These are phyloP conservation scores for Acorus gramineus DNA, from an alignment of 106 monocot genomes.

Conservation along the genomic window DNA sequence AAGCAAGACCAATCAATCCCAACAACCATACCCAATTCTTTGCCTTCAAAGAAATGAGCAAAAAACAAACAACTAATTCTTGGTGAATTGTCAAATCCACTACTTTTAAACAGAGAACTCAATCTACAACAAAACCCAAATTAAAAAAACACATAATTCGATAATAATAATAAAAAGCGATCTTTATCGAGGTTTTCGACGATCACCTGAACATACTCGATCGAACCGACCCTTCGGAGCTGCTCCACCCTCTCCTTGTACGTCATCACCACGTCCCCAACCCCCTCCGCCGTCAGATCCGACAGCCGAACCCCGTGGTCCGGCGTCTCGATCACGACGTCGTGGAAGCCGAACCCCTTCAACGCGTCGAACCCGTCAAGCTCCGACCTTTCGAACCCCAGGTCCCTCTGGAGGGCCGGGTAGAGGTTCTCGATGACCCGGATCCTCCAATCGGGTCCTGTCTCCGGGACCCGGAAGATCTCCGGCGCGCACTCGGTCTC, in stretches of 20 bases:
- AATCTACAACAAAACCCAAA: too few relatives aligned
- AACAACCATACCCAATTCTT: too few relatives aligned
- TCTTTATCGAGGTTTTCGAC: too few relatives aligned
- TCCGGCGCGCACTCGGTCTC: slow-evolving; percentile 89
- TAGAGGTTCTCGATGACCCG: slow-evolving; percentile 93
- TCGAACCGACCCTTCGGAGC: slow-evolving; percentile 29
- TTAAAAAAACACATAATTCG: too few relatives aligned
- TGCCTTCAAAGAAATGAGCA: too few relatives aligned
- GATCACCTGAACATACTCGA: slow-evolving; percentile 82
- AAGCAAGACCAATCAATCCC: too few relatives aligned
- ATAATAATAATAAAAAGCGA: too few relatives aligned
- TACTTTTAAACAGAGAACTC: too few relatives aligned
- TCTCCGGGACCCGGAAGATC: slow-evolving; percentile 64
- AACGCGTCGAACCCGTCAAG: not conserved
- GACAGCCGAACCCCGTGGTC: slow-evolving; percentile 38
- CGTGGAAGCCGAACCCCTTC: slow-evolving; percentile 83
- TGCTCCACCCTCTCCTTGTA: slow-evolving; percentile 7
- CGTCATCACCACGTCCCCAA: too few relatives aligned
- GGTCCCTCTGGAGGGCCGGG: slow-evolving; percentile 70
- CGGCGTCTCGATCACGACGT: slow-evolving; percentile 92
- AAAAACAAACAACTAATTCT: too few relatives aligned
- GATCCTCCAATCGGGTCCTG: slow-evolving; percentile 42
- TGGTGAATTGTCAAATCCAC: too few relatives aligned
- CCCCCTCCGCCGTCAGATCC: slow-evolving; percentile 25
- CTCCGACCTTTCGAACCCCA: slow-evolving; percentile 6